Base-by-base conservation (phyloP, 495 filamentous ascomycete genomes). In the Extremus antarcticus region DNA sequence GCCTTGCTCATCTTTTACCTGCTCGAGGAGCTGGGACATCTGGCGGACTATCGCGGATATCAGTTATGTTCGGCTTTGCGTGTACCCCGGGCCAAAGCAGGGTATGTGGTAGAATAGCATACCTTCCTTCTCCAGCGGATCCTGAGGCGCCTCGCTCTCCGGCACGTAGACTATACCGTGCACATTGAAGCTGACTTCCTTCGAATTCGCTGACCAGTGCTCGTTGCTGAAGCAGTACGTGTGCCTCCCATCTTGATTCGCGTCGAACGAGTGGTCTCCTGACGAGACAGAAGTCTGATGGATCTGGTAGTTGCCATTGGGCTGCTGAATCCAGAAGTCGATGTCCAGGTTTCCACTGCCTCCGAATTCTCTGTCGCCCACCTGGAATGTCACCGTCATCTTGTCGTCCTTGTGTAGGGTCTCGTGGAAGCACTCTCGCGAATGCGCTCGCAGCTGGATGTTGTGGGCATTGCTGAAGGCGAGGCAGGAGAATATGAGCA, bases 191-290 rank as follows among this genome's bases (percentile, higher is more conserved):
- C 88, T 92, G 35, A 98, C 90, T 66, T 97, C 94, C 74, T 98
- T 98, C 63, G 81, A 89, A 65, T 82, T 85, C 24, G 87, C 87
- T 48, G 82, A 83, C 84, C 88, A 96, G 65, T 90, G 83, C 74
- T 97, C 92, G 68, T 98, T 98, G 71, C 90, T 94, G 78, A 98
- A 98, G 80, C 92, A 98, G 80, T 98, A 98, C 55, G 80, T 74
- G 75, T 86, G 95, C 70, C 86, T 86, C 55, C 92, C 92, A 70
- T 98, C 92, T 64, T 79, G 68, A 45, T 78, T 73, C 32, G 94
- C 94, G 25, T 81, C 83, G 71, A 99, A 97, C 17, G 86, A 87
- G 78, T 94, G 86, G 73, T 95, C 90, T 59, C 92, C 94, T 66
- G 85, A 87, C 43, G 89, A 89, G 40, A 88, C 76, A 49, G 79